Conservation (phyloP, 805 yeast species). For the Priceomyces haplophilus region DNA sequence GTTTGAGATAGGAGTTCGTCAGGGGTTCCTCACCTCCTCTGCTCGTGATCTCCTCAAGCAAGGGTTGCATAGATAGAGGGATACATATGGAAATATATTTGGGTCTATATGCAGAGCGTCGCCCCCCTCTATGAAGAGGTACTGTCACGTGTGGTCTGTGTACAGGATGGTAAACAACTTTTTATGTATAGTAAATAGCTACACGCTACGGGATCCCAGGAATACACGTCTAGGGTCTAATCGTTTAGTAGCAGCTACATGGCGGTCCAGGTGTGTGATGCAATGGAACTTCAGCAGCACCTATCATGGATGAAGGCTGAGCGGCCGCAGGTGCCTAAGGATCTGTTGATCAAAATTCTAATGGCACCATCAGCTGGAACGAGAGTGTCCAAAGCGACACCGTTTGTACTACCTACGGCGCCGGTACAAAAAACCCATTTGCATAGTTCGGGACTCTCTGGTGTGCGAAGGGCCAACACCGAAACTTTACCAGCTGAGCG, state of each 20-base stretch:
- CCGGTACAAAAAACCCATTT: background rate
- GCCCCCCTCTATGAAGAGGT: too few relatives aligned
- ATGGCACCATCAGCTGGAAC: background rate
- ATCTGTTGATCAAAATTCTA: background rate
- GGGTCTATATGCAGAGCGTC: too few relatives aligned
- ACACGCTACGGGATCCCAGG: background rate
- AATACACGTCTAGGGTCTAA: background rate
- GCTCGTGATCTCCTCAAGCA: too few relatives aligned
- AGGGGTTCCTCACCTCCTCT: too few relatives aligned
- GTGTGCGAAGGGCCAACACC: background rate
- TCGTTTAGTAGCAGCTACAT: background rate
- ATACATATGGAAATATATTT: too few relatives aligned
- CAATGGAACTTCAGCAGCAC: background rate
- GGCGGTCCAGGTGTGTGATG: background rate
- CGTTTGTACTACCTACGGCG: background rate
- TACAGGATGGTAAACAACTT: background rate
- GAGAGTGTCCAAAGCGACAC: background rate
- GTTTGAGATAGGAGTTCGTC: too few relatives aligned
- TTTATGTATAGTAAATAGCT: background rate
- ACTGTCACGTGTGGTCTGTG: too few relatives aligned
- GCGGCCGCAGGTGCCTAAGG: conserved; percentile 2
- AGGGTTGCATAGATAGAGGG: too few relatives aligned
- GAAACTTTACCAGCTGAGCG: background rate
- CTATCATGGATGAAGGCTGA: conserved; percentile 4
- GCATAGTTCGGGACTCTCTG: background rate